phyloP scores from a whole-genome alignment of 495 filamentous ascomycete species.

The Rostrohypoxylon terebratum region DNA sequence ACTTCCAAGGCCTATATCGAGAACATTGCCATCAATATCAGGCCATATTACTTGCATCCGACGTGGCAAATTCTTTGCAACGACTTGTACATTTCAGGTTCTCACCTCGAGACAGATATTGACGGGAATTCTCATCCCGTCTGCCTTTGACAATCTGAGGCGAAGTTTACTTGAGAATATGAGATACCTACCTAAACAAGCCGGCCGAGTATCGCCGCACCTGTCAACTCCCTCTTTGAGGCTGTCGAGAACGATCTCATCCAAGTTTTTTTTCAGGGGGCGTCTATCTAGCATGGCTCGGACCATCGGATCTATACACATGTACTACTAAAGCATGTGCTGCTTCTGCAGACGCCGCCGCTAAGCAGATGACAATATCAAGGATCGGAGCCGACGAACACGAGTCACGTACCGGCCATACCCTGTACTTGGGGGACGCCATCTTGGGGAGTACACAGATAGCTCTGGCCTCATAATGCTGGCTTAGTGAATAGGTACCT shows the following conservation, averaged over 20 bases:
- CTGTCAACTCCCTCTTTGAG: background rate
- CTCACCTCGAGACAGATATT: background rate
- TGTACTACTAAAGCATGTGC: background rate
- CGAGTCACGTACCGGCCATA: constrained; percentile 3
- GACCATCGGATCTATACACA: background rate
- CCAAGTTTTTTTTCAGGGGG: background rate
- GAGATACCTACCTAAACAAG: background rate
- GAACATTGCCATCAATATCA: background rate
- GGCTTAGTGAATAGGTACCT: background rate
- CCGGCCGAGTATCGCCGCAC: background rate
- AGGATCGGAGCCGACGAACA: background rate
- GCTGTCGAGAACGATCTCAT: background rate
- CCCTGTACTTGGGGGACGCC: background rate
- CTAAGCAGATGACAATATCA: background rate
- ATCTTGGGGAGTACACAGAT: constrained; percentile 5
- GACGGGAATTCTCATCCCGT: background rate
- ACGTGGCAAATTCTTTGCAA: constrained; percentile 11
- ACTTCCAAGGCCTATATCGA: background rate
- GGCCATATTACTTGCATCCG: background rate
- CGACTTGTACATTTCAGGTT: constrained; percentile 3
- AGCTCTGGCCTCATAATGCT: background rate
- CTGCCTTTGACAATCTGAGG: background rate
- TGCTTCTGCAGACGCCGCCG: background rate
- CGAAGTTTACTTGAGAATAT: background rate
- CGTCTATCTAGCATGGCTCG: background rate